Base-by-base conservation (phyloP, 805 yeast species). In the Barnettozyma botsteinii region DNA sequence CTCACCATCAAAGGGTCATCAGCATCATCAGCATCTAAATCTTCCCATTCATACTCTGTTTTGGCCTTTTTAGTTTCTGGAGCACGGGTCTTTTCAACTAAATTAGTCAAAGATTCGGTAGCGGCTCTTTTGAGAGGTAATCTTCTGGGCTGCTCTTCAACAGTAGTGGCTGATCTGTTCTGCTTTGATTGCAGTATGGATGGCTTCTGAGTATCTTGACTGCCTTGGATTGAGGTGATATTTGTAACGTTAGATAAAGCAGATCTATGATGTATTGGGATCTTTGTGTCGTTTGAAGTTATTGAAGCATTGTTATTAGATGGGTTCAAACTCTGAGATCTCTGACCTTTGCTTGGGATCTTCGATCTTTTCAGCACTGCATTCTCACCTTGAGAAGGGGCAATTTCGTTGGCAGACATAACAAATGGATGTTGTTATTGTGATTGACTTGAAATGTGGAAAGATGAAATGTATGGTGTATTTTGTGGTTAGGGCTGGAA, bases 1-100 rank as follows among this genome's bases (percentile, higher is more conserved):
- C 83, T 73, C 18, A 83, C 96, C 95, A 89, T 85, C 47, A 82
- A 60, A n/a, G 88, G 85, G 57, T 83, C 91, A 48, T 78, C 81
- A 34, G 62, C 56, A 56, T 83, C 89, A 46, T 77, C 84, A 23
- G 70, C 75, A 53, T 83, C 93, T 44, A 82, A 64, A 58, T 81
- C 86, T 49, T 76, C 40, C 55, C 55, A 37, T 41, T 49, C 32
- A 27, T 41, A 25, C 8, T 37, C 46, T 1, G 38, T 46, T 33
- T 45, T 51, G 9, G 50, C 42, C 21, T 42, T 46, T 31, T 53
- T 53, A 3, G 24, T 18, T 23, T 35, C 42, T 9, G 39, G 43
- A 8, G 25, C 40, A 8, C 22, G 20, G 8, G 24, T 24, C 6
- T 31, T 17, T 26, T 43, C 48, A 13, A 20, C 42, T 14, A 30